Conservation (phyloP, 2,329 filamentous ascomycete genomes). For the Claviceps cyperi region DNA sequence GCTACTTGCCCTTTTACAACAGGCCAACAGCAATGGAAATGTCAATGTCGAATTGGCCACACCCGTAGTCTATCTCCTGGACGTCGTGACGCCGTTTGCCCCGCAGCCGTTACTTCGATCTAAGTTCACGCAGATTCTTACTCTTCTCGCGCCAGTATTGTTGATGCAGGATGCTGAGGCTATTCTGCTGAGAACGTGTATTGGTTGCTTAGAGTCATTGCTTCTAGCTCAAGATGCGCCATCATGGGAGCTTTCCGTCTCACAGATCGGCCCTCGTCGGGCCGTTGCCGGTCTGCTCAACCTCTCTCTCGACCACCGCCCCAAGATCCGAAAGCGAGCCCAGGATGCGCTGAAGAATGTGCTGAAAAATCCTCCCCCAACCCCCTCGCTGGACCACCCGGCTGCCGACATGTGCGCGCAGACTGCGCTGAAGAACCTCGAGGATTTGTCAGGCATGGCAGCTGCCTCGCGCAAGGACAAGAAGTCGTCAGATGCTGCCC, state of each 20-base stretch:
- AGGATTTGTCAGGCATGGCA: constrained; percentile 54
- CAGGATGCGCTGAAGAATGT: constrained; percentile 79
- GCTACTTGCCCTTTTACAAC: constrained; percentile 73
- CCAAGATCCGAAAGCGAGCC: constrained; percentile 87
- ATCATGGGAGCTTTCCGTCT: constrained; percentile 76
- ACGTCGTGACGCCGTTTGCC: constrained; percentile 74
- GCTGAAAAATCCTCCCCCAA: constrained; percentile 73
- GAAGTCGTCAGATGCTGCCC: constrained; percentile 45
- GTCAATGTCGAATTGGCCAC: constrained; percentile 71
- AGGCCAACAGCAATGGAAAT: constrained; percentile 54
- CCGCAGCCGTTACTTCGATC: constrained; percentile 77
- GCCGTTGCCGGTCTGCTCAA: constrained; percentile 77
- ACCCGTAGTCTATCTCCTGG: constrained; percentile 88
- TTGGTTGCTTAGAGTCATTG: constrained; percentile 87
- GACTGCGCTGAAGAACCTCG: constrained; percentile 67
- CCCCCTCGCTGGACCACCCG: constrained; percentile 83
- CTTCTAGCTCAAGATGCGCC: constrained; percentile 75
- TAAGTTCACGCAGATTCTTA: constrained; percentile 90
- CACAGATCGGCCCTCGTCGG: constrained; percentile 70
- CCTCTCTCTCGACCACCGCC: constrained; percentile 71
- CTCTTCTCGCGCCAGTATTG: constrained; percentile 70
- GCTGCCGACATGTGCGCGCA: constrained; percentile 94
- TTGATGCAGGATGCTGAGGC: constrained; percentile 72
- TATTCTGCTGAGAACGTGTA: constrained; percentile 70
- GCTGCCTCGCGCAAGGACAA: constrained; percentile 44